These are phyloP conservation scores for Aspergillus japonicus DNA, from an alignment of 2,329 filamentous ascomycete species.

Conservation along the genomic window DNA sequence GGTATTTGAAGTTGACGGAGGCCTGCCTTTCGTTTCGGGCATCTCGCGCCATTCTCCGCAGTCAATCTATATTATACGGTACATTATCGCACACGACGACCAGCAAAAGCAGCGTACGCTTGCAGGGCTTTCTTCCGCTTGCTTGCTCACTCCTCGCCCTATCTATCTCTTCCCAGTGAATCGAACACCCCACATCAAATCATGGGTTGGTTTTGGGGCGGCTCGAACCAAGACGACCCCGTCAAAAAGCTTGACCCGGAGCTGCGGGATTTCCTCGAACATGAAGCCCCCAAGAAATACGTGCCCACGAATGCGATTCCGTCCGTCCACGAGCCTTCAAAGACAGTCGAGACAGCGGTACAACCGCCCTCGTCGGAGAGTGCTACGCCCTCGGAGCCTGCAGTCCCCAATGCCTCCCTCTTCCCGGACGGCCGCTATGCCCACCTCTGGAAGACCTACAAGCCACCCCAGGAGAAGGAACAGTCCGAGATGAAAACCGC, in stretches of 20 bases:
- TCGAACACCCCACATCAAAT: not conserved
- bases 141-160: not conserved
- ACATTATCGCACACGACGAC: too few relatives aligned
- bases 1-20: not conserved
- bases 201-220: conserved; percentile 64
- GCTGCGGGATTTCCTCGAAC: conserved; percentile 78
- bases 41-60: conserved; percentile 14
- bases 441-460: conserved; percentile 90
- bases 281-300: conserved; percentile 76
- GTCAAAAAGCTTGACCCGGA: conserved; percentile 76
- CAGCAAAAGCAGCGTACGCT: not conserved
- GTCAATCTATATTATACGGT: not conserved
- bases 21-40: not conserved
- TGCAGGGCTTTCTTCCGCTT: not conserved
- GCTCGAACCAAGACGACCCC: conserved; percentile 58
- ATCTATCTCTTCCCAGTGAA: conserved; percentile 38
- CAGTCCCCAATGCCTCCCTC: conserved; percentile 53
- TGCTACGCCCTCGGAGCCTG: conserved; percentile 32
- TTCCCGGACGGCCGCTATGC: conserved; percentile 73
- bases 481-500: conserved; percentile 74
- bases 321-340: conserved; percentile 19
- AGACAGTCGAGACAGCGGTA: conserved; percentile 25
- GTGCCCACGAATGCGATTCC: conserved; percentile 33
- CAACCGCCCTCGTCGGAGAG: conserved; percentile 22
- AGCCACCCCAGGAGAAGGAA: conserved; percentile 68